These are phyloP conservation scores for Monosporascus sp. DNA, from an alignment of 2,329 filamentous ascomycete species.

Conservation along the genomic window DNA sequence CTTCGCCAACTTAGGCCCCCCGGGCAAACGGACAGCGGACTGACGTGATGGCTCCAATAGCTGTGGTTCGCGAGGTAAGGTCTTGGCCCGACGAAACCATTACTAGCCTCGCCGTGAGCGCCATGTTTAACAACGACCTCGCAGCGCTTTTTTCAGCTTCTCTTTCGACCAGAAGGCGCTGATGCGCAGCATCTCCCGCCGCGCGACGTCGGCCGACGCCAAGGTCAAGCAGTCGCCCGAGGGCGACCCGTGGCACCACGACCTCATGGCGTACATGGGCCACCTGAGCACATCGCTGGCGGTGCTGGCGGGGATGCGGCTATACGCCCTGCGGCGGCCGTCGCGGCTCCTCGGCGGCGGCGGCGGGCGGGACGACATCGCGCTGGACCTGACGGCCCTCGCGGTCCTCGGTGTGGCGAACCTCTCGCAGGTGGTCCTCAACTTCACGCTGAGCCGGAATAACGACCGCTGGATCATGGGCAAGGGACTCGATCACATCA, in stretches of 20 bases:
- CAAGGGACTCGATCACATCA: constrained; percentile 20
- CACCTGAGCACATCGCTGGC: constrained; percentile 17
- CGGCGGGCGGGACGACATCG: constrained; percentile 19
- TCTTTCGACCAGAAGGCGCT: constrained; percentile 10
- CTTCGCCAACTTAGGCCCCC: too few species aligned
- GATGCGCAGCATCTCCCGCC: constrained; percentile 14
- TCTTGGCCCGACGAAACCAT: neutral
- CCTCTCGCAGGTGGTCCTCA: constrained; percentile 20
- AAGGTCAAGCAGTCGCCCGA: constrained; percentile 3
- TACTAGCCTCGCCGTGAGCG: neutral
- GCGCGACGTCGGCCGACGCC: constrained; percentile 5
- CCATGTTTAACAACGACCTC: neutral
- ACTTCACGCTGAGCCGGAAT: constrained; percentile 12
- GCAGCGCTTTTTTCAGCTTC: constrained; percentile 15
- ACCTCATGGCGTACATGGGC: constrained; percentile 21
- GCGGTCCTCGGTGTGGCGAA: constrained; percentile 19
- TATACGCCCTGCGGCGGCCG: constrained; percentile 11
- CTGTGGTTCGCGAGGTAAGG: neutral
- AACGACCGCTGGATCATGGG: constrained; percentile 22
- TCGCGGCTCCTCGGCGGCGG: constrained; percentile 17
- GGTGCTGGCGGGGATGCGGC: constrained; percentile 13
- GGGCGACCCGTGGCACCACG: constrained; percentile 21
- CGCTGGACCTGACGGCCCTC: constrained; percentile 19
- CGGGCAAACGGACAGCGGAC: too few species aligned
- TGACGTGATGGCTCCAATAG: neutral